Evolutionary conservation across 1,139 yeast species (phyloP), one percentile per base, ranked within the genome.

Genomic region (Lodderomyces elongisporus): DNA sequence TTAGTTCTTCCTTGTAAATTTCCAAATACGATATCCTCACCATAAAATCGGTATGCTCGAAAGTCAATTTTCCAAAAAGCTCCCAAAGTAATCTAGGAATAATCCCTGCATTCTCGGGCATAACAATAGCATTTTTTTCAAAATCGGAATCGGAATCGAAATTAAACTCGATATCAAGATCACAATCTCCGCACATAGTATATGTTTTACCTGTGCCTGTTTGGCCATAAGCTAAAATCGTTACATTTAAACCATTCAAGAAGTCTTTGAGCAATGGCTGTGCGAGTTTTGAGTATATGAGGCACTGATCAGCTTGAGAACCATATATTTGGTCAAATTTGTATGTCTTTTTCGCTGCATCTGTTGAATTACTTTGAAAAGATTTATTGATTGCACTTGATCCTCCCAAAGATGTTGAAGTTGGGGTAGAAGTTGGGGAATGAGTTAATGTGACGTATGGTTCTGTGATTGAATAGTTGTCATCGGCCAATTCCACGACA

Each of bases 141-240:
- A n/a, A n/a, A n/a, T n/a, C n/a, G n/a, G n/a, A n/a, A n/a, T n/a
- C n/a, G n/a, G n/a, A n/a, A n/a, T n/a, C n/a, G n/a, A n/a, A n/a
- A n/a, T n/a, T n/a, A n/a, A n/a, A n/a, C 16, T 34, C 36, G 4
- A 47, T 41, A 24, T 38, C 39, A 17, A 28, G 30, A 17, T 33
- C 30, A 12, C 48, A 48, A 17, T 29, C 9, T 21, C 45, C 34
- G 47, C 87, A 76, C 95, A 87, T 85, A 3, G 95, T 85, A 48
- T 80, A 79, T 0, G 96, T 85, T 49, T 85, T 85, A 2, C 95
- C 95, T 0, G 94, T 81, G 7, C 95, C 95, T 0, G 95, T 85
- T 57, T 85, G 95, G 7, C 95, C 95, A 53, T 85, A 85, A 0
- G 95, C 94, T 47, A 85, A 70, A 4, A 87, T 70, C 0, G 95